Base-by-base conservation (phyloP, 176 grass and related monocot species). In the Guadua angustifolia region DNA sequence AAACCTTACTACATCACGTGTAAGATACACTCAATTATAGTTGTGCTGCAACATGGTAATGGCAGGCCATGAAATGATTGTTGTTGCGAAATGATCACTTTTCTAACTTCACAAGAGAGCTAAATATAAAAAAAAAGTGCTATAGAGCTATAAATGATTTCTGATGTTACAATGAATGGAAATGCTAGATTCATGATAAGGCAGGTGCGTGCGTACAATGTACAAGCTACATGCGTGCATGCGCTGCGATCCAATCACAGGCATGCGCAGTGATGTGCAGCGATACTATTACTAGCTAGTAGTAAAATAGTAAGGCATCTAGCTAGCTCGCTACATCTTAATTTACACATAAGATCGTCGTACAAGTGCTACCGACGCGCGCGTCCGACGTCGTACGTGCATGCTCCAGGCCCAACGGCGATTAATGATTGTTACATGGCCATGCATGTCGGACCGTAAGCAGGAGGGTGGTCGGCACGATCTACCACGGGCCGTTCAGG, bases 401-500 rank as follows among this genome's bases (percentile, higher is more conserved):
- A 44, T 26, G 55, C 78, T 82, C 52, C 65, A 75, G 71, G 82
- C 57, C 55, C 53, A 46, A 46, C 63, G 22, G 66, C 5, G 64
- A 77, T 65, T 76, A 56, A 62, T 65, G 33, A 33, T 25, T 50
- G 65, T 33, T 4, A 6, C 82, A 66, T 22, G 75, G 24, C 53
- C 71, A 79, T 78, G 61, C 82, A 70, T 75, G 77, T 42, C 40
- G 60, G 75, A 47, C 14, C 59, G 21, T 29, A 44, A 62, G 17
- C 32, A 22, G 13, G 25, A 18, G 39, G 19, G 21, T 62, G 53
- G 22, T 19, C 33, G 73, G 19, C 13, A 49, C 66, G 26, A 59
- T 46, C 79, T 87, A 86, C 84, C 79, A 90, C 74, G 55, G 74
- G 33, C 74, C 80, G 61, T 45, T 79, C 5, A 84, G 25, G 75